Conservation (phyloP, 306 rosid genomes). For the Gastrolobium villosum region DNA sequence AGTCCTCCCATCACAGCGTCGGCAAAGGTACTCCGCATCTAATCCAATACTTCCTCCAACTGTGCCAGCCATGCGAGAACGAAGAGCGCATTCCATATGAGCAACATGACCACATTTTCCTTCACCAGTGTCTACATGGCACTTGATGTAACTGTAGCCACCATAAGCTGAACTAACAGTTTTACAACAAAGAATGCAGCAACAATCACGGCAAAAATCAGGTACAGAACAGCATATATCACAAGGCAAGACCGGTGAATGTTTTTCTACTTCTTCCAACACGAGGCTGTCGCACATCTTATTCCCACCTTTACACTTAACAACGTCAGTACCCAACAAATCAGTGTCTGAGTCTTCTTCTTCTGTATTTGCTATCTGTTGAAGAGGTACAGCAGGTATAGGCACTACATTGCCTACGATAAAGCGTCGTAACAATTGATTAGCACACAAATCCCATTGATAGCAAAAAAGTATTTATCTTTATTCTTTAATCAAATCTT, state of each 20-base stretch:
- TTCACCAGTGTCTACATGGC: conserved; percentile 55
- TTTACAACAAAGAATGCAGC: conserved; percentile 84
- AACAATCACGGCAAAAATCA: conserved; percentile 82
- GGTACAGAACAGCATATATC: conserved; percentile 81
- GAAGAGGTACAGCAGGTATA: conserved; percentile 58
- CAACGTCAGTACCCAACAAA: conserved; percentile 32
- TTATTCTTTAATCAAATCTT: not conserved
- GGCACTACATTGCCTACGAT: conserved; percentile 49
- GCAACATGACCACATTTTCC: conserved; percentile 81
- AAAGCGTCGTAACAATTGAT: conserved; percentile 9
- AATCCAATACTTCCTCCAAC: conserved; percentile 75
- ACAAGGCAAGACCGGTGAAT: conserved; percentile 65
- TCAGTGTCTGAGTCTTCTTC: conserved; percentile 52
- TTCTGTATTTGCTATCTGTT: conserved; percentile 49
- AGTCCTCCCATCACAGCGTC: conserved; percentile 86
- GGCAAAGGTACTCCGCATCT: conserved; percentile 80
- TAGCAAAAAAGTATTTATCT: not conserved
- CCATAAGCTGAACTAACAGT: conserved; percentile 59
- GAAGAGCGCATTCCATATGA: conserved; percentile 82
- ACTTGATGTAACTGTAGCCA: conserved; percentile 78
- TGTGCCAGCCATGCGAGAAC: conserved; percentile 75
- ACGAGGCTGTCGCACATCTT: conserved; percentile 63
- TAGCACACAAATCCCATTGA: not conserved
- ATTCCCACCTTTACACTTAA: conserved; percentile 75
- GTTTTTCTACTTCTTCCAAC: conserved; percentile 49